These are phyloP conservation scores for Orbilia blumenaviensis DNA, from an alignment of 2,329 filamentous ascomycete genomes.

Conservation along the genomic window DNA sequence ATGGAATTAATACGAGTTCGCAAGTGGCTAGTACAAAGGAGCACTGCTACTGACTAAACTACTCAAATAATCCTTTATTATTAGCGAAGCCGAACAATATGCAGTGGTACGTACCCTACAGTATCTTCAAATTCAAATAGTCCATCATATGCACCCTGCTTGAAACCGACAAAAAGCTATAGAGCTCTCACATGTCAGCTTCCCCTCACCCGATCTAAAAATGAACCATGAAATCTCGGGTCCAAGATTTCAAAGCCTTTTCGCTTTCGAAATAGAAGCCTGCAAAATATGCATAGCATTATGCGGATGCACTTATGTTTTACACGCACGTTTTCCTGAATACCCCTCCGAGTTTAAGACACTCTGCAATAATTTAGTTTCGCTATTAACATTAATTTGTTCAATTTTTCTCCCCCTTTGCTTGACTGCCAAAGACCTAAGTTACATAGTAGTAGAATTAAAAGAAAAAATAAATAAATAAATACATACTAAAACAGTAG, in stretches of 20 bases:
- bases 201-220: too few relatives aligned
- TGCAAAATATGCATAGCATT: too few relatives aligned
- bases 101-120: too few relatives aligned
- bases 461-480: constrained; percentile 1
- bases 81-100: too few relatives aligned
- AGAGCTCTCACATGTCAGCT: too few relatives aligned
- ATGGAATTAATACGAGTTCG: too few relatives aligned
- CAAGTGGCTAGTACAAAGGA: too few relatives aligned
- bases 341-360: not conserved
- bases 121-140: not conserved
- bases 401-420: not conserved
- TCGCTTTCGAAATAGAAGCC: not conserved
- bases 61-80: too few relatives aligned
- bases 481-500: constrained; percentile 33
- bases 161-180: too few relatives aligned
- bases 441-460: not conserved
- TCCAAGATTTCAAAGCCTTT: not conserved
- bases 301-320: not conserved
- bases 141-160: too few relatives aligned
- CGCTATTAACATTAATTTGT: not conserved
- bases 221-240: too few relatives aligned
- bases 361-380: not conserved
- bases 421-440: not conserved
- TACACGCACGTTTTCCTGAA: not conserved
- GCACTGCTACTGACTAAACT: too few relatives aligned